phyloP scores from a whole-genome alignment of 2,329 filamentous ascomycete species.

The Cladosporium sp. region DNA sequence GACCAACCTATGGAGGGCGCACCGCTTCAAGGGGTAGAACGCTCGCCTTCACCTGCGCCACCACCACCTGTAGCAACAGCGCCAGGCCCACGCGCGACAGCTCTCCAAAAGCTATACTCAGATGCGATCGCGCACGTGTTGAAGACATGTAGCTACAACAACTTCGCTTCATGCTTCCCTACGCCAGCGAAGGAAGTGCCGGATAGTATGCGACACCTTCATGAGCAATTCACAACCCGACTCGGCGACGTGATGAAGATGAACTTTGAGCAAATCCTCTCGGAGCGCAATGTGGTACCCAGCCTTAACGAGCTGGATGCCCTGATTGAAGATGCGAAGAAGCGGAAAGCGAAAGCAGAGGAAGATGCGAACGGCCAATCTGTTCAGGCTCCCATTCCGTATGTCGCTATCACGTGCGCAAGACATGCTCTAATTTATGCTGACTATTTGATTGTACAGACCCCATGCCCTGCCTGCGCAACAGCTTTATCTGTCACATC shows the following conservation, averaged over 20 bases:
- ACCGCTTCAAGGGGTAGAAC: background rate
- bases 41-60: slow-evolving; percentile 9
- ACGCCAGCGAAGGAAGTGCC: slow-evolving; percentile 57
- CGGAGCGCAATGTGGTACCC: slow-evolving; percentile 52
- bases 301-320: slow-evolving; percentile 59
- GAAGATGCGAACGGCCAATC: slow-evolving; percentile 33
- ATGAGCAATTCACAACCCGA: slow-evolving; percentile 55
- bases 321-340: slow-evolving; percentile 55
- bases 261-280: slow-evolving; percentile 59
- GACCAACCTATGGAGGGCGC: background rate
- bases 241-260: slow-evolving; percentile 48
- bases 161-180: slow-evolving; percentile 61
- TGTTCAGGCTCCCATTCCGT: slow-evolving; percentile 42
- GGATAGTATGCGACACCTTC: slow-evolving; percentile 52
- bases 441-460: slow-evolving; percentile 30
- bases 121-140: slow-evolving; percentile 57
- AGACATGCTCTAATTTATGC: background rate
- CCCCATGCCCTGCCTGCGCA: slow-evolving; percentile 56
- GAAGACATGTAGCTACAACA: slow-evolving; percentile 57
- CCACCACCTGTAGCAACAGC: slow-evolving; percentile 48
- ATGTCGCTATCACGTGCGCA: slow-evolving; percentile 31
- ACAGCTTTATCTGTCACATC: slow-evolving; percentile 55
- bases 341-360: slow-evolving; percentile 45
- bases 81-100: slow-evolving; percentile 57
- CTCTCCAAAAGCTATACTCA: slow-evolving; percentile 57